These are phyloP conservation scores for Nidula niveotomentosa DNA, from an alignment of 1,284 basidiomycete genomes.

Conservation along the genomic window DNA sequence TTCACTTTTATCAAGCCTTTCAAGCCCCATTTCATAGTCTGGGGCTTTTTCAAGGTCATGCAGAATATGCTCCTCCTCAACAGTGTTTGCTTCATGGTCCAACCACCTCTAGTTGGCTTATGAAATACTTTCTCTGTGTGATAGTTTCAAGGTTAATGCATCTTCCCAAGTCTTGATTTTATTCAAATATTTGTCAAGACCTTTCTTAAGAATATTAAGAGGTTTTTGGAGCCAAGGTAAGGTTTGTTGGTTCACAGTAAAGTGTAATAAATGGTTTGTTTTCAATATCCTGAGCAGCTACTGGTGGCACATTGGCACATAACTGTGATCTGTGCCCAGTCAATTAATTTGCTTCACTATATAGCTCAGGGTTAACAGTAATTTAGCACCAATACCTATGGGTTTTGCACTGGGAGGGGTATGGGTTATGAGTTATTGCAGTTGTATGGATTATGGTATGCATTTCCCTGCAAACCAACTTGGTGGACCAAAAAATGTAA, in stretches of 20 bases:
- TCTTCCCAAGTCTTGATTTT: too few relatives aligned
- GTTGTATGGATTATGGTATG: neutral
- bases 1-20: neutral
- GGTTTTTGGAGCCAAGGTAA: neutral
- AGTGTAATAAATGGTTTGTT: neutral
- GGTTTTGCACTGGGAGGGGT: neutral
- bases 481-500: neutral
- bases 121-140: constrained; percentile 1
- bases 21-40: constrained; percentile 5
- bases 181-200: too few relatives aligned
- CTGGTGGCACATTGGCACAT: too few relatives aligned
- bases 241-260: neutral
- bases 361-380: neutral
- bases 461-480: neutral
- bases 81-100: constrained; percentile 7
- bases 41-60: constrained; percentile 4
- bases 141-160: too few relatives aligned
- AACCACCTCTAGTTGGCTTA: constrained; percentile 6
- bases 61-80: constrained; percentile 4
- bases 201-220: neutral
- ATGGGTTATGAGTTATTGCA: neutral
- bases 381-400: neutral
- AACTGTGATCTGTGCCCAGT: neutral
- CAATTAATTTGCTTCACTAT: neutral
- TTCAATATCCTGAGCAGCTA: neutral